Evolutionary conservation across 768 basidiomycete genomes (phyloP), one percentile per base, ranked within the genome.

Genomic region (Favolaschia claudopus): DNA sequence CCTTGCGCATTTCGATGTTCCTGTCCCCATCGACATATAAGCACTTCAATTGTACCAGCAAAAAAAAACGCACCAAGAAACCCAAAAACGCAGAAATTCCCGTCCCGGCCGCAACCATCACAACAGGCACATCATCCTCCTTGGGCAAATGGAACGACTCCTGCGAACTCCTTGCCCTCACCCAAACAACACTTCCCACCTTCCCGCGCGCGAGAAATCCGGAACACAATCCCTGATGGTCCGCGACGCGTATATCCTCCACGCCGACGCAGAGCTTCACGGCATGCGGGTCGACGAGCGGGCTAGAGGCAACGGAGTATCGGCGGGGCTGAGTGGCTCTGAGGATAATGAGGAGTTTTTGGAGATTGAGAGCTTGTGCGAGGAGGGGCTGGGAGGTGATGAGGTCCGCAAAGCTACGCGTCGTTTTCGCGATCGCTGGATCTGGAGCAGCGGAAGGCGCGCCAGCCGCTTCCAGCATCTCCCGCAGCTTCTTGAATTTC

Each of bases 1-100:
- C 51, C 61, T n/a, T 54, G 61, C 2, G 55, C 56, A 3, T 56
- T 55, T 15, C 61, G 61, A 39, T 63, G 61, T 31, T 63, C 61
- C 61, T 63, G 29, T n/a, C 5, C n/a, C n/a, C n/a, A n/a, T n/a
- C n/a, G n/a, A n/a, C n/a, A n/a, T n/a, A n/a, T n/a, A n/a, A 42
- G 29, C 2, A 47, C 25, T n/a, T 17, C 15, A 10, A 10, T 7
- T 10, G n/a, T 28, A n/a, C 4, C 12, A 1, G 9, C 19, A 24
- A 15, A 1, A 31, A 5, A 8, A 31, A 46, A 29, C 0, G 4
- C 19, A 62, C 61, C 61, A 62, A 20, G 36, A 62, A 62, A 24
- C 61, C 61, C 14, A 62, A 56, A 46, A 58, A 62, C 0, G 61
- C 44, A 5, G 55, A 47, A 9, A 62, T 54, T 5, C 61, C 61